Evolutionary conservation across 2,329 filamentous ascomycete genomes (phyloP).

Genomic region (Neocucurbitaria cava): DNA sequence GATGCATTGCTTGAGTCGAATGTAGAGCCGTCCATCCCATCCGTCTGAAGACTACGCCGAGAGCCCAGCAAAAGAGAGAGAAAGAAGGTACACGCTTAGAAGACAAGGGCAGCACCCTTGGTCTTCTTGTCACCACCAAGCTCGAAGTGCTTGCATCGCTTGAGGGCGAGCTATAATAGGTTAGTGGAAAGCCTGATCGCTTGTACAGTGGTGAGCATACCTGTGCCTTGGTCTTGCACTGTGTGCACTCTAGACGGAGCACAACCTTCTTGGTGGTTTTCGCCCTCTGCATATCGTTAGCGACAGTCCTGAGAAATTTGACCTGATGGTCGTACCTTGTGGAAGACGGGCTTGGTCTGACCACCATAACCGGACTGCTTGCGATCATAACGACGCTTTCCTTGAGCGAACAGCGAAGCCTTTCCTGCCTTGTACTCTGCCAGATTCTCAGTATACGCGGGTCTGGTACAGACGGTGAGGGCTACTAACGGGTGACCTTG

Average conservation of each 20-base stretch:
- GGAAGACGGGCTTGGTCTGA: conserved; percentile 99
- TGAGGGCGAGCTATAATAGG: conserved; percentile 88
- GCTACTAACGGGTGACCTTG: conserved; percentile 46
- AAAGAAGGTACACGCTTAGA: conserved; percentile 73
- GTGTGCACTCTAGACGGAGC: conserved; percentile 94
- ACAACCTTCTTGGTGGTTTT: conserved; percentile 99
- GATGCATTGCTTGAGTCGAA: conserved; percentile 43
- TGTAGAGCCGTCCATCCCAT: conserved; percentile 44
- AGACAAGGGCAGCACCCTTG: conserved; percentile 99
- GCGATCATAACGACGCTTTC: conserved; percentile 91
- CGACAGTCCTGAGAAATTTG: background rate
- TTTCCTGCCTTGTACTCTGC: conserved; percentile 92
- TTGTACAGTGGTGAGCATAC: conserved; percentile 17
- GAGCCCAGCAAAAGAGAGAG: conserved; percentile 50
- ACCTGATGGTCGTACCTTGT: conserved; percentile 62
- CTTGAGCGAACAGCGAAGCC: conserved; percentile 95
- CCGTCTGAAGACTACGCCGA: conserved; percentile 49
- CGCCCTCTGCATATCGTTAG: conserved; percentile 73
- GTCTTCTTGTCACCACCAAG: conserved; percentile 99
- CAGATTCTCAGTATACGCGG: conserved; percentile 32
- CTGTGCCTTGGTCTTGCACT: conserved; percentile 71
- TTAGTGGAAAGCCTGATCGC: conserved; percentile 15
- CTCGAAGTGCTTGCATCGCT: conserved; percentile 99
- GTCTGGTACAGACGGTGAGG: conserved; percentile 2
- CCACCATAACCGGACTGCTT: conserved; percentile 99